Evolutionary conservation across 768 basidiomycete species (phyloP).

Genomic region (Coprinellus micaceus): DNA sequence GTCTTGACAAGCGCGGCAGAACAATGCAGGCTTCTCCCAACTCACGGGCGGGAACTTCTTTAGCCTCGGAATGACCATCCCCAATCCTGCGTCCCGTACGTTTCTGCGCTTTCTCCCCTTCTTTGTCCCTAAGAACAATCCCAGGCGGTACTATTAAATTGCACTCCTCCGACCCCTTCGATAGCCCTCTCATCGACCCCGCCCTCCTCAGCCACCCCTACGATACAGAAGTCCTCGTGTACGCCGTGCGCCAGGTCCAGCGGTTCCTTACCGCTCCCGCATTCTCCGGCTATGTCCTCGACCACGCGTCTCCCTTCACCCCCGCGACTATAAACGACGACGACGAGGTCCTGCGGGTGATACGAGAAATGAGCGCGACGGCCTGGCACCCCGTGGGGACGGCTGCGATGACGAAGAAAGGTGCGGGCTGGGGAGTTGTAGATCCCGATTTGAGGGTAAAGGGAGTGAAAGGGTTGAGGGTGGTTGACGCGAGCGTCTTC

Average conservation of each 20-base stretch:
- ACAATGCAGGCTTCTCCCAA: slow-evolving; percentile 16
- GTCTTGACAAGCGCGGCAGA: neutral
- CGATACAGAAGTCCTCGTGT: slow-evolving; percentile 5
- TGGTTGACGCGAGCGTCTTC: slow-evolving; percentile 37
- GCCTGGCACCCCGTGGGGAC: slow-evolving; percentile 32
- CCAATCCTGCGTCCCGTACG: slow-evolving; percentile 27
- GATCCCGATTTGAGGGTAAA: slow-evolving; percentile 37
- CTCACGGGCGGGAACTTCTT: slow-evolving; percentile 13
- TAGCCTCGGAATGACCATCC: slow-evolving; percentile 17
- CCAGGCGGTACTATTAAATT: slow-evolving; percentile 20
- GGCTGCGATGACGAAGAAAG: slow-evolving; percentile 27
- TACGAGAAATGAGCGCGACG: slow-evolving; percentile 19
- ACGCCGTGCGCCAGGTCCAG: slow-evolving; percentile 4
- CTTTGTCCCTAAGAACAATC: neutral
- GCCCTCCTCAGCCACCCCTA: neutral
- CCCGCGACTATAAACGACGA: slow-evolving; percentile 10
- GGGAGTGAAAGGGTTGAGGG: slow-evolving; percentile 28
- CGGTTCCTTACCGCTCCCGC: slow-evolving; percentile 5
- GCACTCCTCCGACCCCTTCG: slow-evolving; percentile 10
- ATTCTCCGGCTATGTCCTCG: slow-evolving; percentile 8
- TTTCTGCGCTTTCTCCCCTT: neutral
- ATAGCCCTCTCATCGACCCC: slow-evolving; percentile 10
- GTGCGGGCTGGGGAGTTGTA: slow-evolving; percentile 30
- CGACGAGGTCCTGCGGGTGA: slow-evolving; percentile 9
- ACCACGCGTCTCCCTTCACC: slow-evolving; percentile 7